Percentiles rank a stretch among this genome's conserved stretches.
phyloP scores from a whole-genome alignment of 2,329 filamentous ascomycete species.

The Coccinonectria pachysandricola region DNA sequence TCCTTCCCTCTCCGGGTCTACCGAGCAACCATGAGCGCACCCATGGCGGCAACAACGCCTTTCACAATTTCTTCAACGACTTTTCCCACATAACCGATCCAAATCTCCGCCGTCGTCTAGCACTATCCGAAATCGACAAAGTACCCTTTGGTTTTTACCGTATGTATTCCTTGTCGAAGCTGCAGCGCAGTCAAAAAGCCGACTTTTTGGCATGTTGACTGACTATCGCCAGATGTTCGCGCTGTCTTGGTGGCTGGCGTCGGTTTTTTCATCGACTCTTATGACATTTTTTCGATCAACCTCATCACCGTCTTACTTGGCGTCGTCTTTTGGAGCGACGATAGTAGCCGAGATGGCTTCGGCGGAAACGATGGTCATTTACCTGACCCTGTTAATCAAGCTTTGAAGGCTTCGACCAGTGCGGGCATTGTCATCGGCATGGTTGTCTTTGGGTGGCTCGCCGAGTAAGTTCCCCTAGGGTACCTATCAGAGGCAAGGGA shows the following conservation, averaged over 20 bases:
- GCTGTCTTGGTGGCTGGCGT: constrained; percentile 68
- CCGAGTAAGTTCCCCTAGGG: constrained; percentile 39
- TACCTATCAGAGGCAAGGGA: constrained; percentile 1
- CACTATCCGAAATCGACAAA: constrained; percentile 71
- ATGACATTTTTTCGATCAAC: constrained; percentile 74
- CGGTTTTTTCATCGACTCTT: constrained; percentile 76
- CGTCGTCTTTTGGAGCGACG: constrained; percentile 60
- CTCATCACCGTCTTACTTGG: constrained; percentile 62
- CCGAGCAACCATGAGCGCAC: constrained; percentile 29
- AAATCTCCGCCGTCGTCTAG: constrained; percentile 65
- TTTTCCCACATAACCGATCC: constrained; percentile 57
- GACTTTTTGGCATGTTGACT: too few relatives aligned
- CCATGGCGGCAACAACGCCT: constrained; percentile 55
- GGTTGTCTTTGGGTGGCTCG: constrained; percentile 65
- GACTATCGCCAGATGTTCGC: constrained; percentile 42
- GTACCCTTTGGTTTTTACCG: constrained; percentile 65
- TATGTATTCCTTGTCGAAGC: too few relatives aligned
- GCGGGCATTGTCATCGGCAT: constrained; percentile 72
- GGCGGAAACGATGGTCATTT: constrained; percentile 46
- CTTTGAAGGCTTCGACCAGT: constrained; percentile 72
- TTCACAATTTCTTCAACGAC: constrained; percentile 66
- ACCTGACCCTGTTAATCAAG: constrained; percentile 56
- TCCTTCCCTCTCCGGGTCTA: constrained; percentile 33
- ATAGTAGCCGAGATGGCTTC: constrained; percentile 32
- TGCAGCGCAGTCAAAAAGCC: too few relatives aligned